phyloP scores from a whole-genome alignment of 1,139 yeast species.

The Kazachstania sp. region DNA sequence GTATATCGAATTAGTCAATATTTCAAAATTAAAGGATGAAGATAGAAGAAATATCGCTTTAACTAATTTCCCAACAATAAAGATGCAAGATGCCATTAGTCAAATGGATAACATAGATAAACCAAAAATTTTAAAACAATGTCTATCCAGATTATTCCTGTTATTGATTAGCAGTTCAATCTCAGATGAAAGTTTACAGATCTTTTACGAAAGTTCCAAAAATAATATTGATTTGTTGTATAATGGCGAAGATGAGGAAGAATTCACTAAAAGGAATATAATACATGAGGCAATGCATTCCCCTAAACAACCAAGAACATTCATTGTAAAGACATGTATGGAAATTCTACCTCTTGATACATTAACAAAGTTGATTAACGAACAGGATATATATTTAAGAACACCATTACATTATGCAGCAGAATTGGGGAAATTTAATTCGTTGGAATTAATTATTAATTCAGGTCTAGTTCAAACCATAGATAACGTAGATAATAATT shows the following conservation, averaged over 20 bases:
- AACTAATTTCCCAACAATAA: conserved; percentile 18
- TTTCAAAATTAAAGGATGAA: conserved; percentile 28
- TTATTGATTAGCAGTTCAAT: conserved; percentile 27
- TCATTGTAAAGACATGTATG: conserved; percentile 28
- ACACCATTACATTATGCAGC: conserved; percentile 87
- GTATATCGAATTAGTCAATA: conserved; percentile 28
- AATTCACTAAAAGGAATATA: conserved; percentile 32
- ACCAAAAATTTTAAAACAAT: conserved; percentile 16
- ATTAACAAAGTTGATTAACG: conserved; percentile 30
- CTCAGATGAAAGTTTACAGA: conserved; percentile 24
- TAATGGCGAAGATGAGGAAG: conserved; percentile 27
- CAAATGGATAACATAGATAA: conserved; percentile 12
- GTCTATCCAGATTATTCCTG: conserved; percentile 25
- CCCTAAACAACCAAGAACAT: conserved; percentile 28
- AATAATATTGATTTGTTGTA: conserved; percentile 23
- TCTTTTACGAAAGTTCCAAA: conserved; percentile 21
- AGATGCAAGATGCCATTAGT: conserved; percentile 18
- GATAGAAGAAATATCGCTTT: conserved; percentile 19
- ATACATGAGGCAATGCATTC: conserved; percentile 36
- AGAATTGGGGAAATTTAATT: conserved; percentile 52
- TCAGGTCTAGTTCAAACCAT: conserved; percentile 19
- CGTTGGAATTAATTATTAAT: conserved; percentile 39
- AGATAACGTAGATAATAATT: conserved; percentile 57
- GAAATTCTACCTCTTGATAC: conserved; percentile 10
- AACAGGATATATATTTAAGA: conserved; percentile 56